phyloP scores from a whole-genome alignment of 805 yeast genomes.

The Schwanniomyces pseudopolymorphus region DNA sequence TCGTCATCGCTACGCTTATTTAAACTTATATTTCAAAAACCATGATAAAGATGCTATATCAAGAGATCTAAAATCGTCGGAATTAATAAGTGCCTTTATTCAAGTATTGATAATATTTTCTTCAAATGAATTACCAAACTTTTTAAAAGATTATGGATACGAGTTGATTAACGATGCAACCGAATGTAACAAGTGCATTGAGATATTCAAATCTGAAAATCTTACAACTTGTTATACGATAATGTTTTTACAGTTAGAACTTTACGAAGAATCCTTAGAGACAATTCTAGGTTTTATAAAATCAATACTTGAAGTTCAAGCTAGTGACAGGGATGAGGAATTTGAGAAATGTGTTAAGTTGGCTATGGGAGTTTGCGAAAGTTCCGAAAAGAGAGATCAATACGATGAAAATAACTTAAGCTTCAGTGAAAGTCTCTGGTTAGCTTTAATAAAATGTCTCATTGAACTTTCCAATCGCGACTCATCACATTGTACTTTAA shows the following conservation, averaged over 20 bases:
- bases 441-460: conserved; percentile 22
- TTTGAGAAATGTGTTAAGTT: conserved; percentile 33
- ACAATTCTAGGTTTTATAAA: conserved; percentile 21
- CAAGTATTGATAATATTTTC: background rate
- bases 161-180: conserved; percentile 6
- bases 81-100: background rate
- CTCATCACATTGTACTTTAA: conserved; percentile 4
- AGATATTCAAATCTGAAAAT: conserved; percentile 18
- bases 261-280: conserved; percentile 29
- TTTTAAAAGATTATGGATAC: conserved; percentile 11
- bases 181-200: conserved; percentile 6
- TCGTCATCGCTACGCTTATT: conserved; percentile 27
- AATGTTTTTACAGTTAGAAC: conserved; percentile 19
- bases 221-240: conserved; percentile 32
- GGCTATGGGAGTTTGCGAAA: conserved; percentile 32
- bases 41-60: background rate
- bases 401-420: conserved; percentile 9
- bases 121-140: background rate
- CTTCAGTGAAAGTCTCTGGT: conserved; percentile 29
- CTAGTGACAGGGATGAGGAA: background rate
- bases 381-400: conserved; percentile 9
- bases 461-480: conserved; percentile 17
- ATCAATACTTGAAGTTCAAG: conserved; percentile 11
- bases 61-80: conserved; percentile 7
- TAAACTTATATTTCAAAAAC: conserved; percentile 25